phyloP scores from a whole-genome alignment of 2,329 filamentous ascomycete genomes.

The Chrysoporthe cubensis region DNA sequence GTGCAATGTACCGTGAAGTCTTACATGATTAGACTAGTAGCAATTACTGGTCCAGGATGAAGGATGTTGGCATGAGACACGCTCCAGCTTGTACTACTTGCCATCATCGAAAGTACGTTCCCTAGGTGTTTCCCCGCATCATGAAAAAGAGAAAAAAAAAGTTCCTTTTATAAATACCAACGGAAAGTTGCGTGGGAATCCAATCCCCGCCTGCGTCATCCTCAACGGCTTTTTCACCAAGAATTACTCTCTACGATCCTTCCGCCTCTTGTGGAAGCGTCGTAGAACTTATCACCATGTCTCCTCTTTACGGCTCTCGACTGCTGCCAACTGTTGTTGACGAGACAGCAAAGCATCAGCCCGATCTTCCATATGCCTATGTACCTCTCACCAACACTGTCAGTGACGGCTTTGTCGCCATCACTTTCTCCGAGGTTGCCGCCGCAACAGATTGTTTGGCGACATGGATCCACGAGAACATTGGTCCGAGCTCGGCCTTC shows the following conservation, averaged over 20 bases:
- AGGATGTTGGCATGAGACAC: no score
- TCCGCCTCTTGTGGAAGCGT: background rate
- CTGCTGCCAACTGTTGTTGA: slow-evolving; percentile 20
- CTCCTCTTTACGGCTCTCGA: slow-evolving; percentile 13
- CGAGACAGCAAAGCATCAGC: slow-evolving; percentile 19
- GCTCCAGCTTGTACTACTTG: no score
- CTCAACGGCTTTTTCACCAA: no score
- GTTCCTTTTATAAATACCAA: no score
- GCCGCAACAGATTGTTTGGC: slow-evolving; percentile 13
- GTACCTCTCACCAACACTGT: slow-evolving; percentile 15
- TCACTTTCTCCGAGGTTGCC: slow-evolving; percentile 18
- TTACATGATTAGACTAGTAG: no score
- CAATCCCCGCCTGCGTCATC: no score
- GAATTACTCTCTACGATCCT: background rate
- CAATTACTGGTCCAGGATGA: no score
- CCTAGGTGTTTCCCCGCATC: no score
- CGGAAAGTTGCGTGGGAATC: no score
- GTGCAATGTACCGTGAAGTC: no score
- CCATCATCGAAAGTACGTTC: no score
- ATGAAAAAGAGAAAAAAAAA: no score
- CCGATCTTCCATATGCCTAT: slow-evolving; percentile 19
- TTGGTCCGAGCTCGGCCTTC: slow-evolving; percentile 14
- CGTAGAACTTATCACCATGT: slow-evolving; percentile 2
- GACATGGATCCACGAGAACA: slow-evolving; percentile 16
- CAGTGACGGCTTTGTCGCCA: slow-evolving; percentile 16